A percentile compares a stretch with the other conserved stretches of the same genome.
phyloP scores from a whole-genome alignment of 23 red algal genomes.

The Gracilaria caudata region DNA sequence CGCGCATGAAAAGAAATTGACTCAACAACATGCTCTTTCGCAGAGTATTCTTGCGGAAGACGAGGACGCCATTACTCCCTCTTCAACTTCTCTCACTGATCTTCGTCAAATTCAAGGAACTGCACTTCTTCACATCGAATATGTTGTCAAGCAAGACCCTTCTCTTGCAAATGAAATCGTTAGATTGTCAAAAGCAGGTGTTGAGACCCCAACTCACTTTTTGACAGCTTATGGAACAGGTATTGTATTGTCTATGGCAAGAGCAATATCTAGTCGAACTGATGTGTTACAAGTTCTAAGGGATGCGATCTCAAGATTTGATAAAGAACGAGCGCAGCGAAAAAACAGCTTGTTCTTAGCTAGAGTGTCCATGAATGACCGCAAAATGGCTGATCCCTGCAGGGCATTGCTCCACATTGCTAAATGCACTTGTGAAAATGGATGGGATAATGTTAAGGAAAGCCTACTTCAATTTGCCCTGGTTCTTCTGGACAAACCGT shows the following conservation, averaged over 20 bases:
- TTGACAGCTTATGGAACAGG: conserved; percentile 61
- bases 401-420: conserved; percentile 51
- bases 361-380: conserved; percentile 53
- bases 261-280: conserved; percentile 24
- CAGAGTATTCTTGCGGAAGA: conserved; percentile 62
- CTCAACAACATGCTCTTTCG: conserved; percentile 21
- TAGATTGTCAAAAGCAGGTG: conserved; percentile 47
- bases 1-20: conserved; percentile 48
- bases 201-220: conserved; percentile 54
- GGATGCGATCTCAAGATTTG: conserved; percentile 40
- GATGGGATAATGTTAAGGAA: conserved; percentile 68
- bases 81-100: conserved; percentile 32
- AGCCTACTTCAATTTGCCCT: conserved; percentile 47
- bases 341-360: conserved; percentile 46
- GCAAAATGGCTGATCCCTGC: conserved; percentile 39
- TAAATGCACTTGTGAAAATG: conserved; percentile 56
- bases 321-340: conserved; percentile 37
- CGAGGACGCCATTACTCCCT: conserved; percentile 58
- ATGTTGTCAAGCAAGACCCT: conserved; percentile 64
- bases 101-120: conserved; percentile 70
- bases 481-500: conserved; percentile 54
- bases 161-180: conserved; percentile 46
- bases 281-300: conserved; percentile 46
- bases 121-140: conserved; percentile 65
- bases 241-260: conserved; percentile 44